Evolutionary conservation across 1,139 yeast species (phyloP), one percentile per base, ranked within the genome.

Genomic region (Williopsis jadinii): DNA sequence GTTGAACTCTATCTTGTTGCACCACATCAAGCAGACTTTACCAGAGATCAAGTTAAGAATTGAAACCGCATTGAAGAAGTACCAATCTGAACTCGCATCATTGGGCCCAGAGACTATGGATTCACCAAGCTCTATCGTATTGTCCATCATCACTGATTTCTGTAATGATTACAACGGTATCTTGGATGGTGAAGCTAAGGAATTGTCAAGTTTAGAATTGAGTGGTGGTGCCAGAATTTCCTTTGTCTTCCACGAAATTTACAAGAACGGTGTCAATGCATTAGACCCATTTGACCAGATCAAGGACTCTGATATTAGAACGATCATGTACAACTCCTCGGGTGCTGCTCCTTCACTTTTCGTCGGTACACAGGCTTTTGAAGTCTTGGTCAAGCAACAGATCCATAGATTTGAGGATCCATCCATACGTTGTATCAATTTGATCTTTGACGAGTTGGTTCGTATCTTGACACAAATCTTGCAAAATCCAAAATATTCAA

Each of bases 191-290:
- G 95, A 87, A 63, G 82, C 95, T 13, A 87, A 80, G 60, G 97
- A 92, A 62, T 74, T 92, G 53, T 79, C 92, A 9, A 75, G 85
- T 13, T 79, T 80, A 61, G 97, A 88, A 64, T 74, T 88, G 53
- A 81, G 90, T 51, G 97, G 97, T 64, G 98, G 98, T 63, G 99
- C 99, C 2, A 85, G 99, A 73, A 85, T 92, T 52, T 83, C 95
- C 29, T 94, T 90, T 71, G 98, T 92, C 28, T 92, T 92, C 71
- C 98, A 92, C 62, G 98, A 92, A 67, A 84, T 92, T 46, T 92
- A 81, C 70, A 83, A 90, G 61, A 88, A 86, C 61, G 98, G 98
- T 64, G 77, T 92, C 46, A 79, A 80, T 59, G 86, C 97, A 0
- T 71, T 92, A 46, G 98, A 94, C 62, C 99, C 99, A 43, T 94